A percentile compares a stretch with the other conserved stretches of the same genome.
These are phyloP conservation scores for Dryadomyces quercivorus DNA, from an alignment of 2,329 filamentous ascomycete species.

Conservation along the genomic window DNA sequence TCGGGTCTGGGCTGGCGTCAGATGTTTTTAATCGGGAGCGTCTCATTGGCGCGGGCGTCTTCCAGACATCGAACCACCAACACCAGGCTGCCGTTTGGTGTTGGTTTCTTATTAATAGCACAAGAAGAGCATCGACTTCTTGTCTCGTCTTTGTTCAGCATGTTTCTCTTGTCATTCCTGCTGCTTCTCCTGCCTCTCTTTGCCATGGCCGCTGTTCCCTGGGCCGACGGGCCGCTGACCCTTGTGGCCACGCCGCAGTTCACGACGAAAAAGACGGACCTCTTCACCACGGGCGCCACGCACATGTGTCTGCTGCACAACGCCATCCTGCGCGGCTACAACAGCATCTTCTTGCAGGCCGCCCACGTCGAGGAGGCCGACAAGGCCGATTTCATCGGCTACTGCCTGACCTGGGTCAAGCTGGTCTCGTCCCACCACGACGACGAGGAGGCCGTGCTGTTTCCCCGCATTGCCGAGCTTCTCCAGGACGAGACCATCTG, in stretches of 20 bases:
- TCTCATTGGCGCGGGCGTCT: not conserved
- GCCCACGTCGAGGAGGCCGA: constrained; percentile 33
- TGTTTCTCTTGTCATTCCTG: not conserved
- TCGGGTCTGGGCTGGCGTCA: not conserved
- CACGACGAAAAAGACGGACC: constrained; percentile 41
- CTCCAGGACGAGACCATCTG: constrained; percentile 38
- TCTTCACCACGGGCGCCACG: constrained; percentile 46
- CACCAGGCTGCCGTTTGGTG: too few species aligned
- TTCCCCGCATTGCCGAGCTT: constrained; percentile 40
- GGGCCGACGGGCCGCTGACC: constrained; percentile 43
- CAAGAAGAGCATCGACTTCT: not conserved
- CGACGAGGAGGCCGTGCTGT: constrained; percentile 45
- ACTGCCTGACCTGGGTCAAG: constrained; percentile 44
- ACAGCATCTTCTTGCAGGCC: constrained; percentile 50
- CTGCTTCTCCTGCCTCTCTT: not conserved
- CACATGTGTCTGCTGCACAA: constrained; percentile 53
- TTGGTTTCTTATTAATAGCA: too few species aligned
- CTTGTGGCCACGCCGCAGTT: constrained; percentile 42
- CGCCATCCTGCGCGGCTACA: constrained; percentile 49
- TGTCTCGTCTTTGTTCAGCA: not conserved
- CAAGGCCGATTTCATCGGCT: constrained; percentile 43
- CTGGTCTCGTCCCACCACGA: constrained; percentile 49
- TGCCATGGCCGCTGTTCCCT: constrained; percentile 18
- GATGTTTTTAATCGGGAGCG: not conserved
- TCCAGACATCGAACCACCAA: too few species aligned